These are phyloP conservation scores for Mallotus japonicus DNA, from an alignment of 441 rosid genomes.

Conservation along the genomic window DNA sequence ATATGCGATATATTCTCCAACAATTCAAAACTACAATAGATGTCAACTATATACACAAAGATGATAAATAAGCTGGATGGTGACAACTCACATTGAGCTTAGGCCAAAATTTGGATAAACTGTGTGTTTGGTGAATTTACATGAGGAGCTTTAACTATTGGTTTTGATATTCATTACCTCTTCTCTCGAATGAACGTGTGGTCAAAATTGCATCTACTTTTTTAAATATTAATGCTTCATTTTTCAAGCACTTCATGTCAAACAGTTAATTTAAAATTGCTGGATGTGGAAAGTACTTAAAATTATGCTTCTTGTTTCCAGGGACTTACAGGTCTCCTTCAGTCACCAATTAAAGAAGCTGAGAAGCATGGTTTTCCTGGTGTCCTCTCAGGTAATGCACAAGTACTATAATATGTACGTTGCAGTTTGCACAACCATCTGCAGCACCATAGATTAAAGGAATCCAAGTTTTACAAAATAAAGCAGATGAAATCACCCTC, in stretches of 20 bases:
- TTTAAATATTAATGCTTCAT: neutral
- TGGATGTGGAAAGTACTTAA: neutral
- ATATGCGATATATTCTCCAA: no score
- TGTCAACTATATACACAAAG: neutral
- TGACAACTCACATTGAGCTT: neutral
- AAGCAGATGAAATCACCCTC: neutral
- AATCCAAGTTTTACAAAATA: neutral
- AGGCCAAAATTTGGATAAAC: neutral
- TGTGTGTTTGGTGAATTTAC: neutral
- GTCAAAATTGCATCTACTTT: neutral
- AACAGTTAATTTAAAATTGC: neutral
- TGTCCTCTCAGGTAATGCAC: slow-evolving; percentile 72
- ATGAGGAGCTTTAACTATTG: neutral
- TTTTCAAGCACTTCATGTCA: neutral
- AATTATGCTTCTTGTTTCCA: slow-evolving; percentile 32
- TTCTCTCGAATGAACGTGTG: neutral
- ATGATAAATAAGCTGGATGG: neutral
- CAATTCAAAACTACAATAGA: neutral
- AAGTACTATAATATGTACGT: neutral
- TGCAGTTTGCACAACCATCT: neutral
- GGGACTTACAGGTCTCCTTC: slow-evolving; percentile 98
- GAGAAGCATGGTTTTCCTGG: slow-evolving; percentile 98
- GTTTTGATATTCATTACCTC: neutral
- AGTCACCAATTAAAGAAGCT: slow-evolving; percentile 85
- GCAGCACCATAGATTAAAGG: neutral